phyloP scores from a whole-genome alignment of 768 basidiomycete species.

The Naganishia onofrii region DNA sequence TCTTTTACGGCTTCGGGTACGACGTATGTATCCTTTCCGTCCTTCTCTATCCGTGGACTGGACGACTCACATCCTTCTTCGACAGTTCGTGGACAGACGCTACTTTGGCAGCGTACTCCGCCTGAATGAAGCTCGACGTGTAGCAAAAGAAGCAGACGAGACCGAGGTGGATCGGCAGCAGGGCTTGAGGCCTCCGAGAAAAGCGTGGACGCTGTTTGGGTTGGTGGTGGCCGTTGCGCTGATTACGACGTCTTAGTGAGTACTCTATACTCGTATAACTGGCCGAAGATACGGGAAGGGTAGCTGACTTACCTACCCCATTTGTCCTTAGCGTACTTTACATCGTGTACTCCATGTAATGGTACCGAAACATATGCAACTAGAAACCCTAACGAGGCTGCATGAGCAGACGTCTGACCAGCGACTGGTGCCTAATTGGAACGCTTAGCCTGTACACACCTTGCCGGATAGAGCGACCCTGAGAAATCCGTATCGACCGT shows the following conservation, averaged over 20 bases:
- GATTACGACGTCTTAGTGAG: conserved; percentile 25
- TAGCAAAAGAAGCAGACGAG: conserved; percentile 9
- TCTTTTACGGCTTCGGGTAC: conserved; percentile 22
- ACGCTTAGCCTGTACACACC: no score
- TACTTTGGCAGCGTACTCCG: conserved; percentile 27
- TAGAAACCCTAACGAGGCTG: no score
- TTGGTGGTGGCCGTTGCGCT: conserved; percentile 6
- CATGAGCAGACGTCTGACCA: no score
- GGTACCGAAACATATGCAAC: neutral
- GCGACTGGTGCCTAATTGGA: no score
- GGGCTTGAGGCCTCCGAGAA: conserved; percentile 7
- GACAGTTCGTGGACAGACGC: conserved; percentile 18
- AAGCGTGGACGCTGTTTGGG: conserved; percentile 19
- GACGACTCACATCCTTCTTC: neutral
- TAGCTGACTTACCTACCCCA: neutral
- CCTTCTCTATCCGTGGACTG: neutral
- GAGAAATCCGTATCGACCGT: no score
- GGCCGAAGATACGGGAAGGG: neutral
- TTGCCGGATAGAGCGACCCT: no score
- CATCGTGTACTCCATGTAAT: conserved; percentile 26
- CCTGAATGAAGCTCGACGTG: conserved; percentile 14
- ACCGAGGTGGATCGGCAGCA: conserved; percentile 7
- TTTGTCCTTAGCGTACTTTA: conserved; percentile 15
- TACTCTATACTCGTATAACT: neutral
- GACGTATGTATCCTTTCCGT: neutral